Evolutionary conservation across 75 land plant species (phyloP).

Genomic region (Adiantum capillusveneris): DNA sequence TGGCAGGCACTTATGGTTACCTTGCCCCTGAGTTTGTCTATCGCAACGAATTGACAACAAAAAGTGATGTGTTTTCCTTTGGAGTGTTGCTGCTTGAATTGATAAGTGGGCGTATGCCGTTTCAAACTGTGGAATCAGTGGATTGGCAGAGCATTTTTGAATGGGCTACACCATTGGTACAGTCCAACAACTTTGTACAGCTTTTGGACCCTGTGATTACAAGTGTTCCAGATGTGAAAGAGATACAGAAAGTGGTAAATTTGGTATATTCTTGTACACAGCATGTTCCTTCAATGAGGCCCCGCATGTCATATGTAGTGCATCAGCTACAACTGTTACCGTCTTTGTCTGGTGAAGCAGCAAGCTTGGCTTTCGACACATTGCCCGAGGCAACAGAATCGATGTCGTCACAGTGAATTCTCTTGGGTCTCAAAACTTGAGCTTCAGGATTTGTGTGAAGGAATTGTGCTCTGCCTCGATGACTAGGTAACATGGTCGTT

Average conservation of each 20-base stretch:
- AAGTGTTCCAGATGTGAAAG: slow-evolving; percentile 50
- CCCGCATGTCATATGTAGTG: slow-evolving; percentile 94
- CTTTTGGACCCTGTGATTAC: slow-evolving; percentile 71
- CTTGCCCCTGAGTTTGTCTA: slow-evolving; percentile 96
- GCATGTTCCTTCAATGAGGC: slow-evolving; percentile 87
- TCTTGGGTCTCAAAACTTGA: too few species aligned
- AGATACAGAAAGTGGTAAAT: slow-evolving; percentile 76
- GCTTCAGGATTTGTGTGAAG: too few species aligned
- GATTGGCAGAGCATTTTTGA: slow-evolving; percentile 93
- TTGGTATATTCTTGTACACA: slow-evolving; percentile 91
- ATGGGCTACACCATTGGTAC: slow-evolving; percentile 97
- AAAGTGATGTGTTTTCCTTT: slow-evolving; percentile 93
- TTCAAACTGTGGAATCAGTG: slow-evolving; percentile 62
- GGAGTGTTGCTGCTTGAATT: slow-evolving; percentile 93
- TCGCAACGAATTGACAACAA: slow-evolving; percentile 89
- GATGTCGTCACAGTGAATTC: too few species aligned
- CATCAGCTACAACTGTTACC: slow-evolving; percentile 81
- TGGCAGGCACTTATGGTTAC: slow-evolving; percentile 83
- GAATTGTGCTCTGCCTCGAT: too few species aligned
- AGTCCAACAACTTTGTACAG: slow-evolving; percentile 60
- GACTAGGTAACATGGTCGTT: too few species aligned
- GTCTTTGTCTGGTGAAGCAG: too few species aligned
- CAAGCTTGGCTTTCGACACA: too few species aligned
- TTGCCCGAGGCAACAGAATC: too few species aligned
- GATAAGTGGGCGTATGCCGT: slow-evolving; percentile 76